Evolutionary conservation across 2,329 filamentous ascomycete genomes (phyloP).

Genomic region (Verruconis gallopava): DNA sequence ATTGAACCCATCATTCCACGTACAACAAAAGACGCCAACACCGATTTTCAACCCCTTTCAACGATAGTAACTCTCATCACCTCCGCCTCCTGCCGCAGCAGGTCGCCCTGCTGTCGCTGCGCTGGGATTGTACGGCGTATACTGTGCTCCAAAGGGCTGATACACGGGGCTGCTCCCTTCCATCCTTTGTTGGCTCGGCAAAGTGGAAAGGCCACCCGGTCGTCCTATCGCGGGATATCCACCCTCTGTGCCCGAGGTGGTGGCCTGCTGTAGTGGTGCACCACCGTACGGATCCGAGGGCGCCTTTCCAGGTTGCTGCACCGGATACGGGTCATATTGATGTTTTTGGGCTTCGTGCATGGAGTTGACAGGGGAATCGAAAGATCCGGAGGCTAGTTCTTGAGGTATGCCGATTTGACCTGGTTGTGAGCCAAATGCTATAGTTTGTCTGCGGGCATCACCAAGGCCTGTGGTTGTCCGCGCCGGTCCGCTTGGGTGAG

Average conservation of each 20-base stretch:
- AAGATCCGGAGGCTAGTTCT: constrained; percentile 33
- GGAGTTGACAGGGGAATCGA: constrained; percentile 34
- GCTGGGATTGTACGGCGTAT: not conserved
- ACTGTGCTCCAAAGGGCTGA: not conserved
- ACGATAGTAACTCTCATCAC: not conserved
- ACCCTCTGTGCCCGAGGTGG: not conserved
- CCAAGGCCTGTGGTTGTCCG: not conserved
- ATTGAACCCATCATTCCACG: no score
- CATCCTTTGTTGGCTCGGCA: constrained; percentile 8
- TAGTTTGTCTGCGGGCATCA: constrained; percentile 21
- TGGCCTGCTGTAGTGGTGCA: not conserved
- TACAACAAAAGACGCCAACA: not conserved
- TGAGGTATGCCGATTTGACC: constrained; percentile 28
- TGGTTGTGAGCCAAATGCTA: constrained; percentile 15
- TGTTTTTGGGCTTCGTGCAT: constrained; percentile 16
- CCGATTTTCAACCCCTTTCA: not conserved
- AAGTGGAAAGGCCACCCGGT: not conserved
- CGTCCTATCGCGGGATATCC: not conserved
- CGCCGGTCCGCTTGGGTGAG: constrained; percentile 2
- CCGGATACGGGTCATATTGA: not conserved
- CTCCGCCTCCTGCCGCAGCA: not conserved
- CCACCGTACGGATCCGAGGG: constrained; percentile 8
- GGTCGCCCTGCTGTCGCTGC: not conserved
- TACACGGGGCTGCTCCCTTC: not conserved
- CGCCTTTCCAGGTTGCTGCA: not conserved